Evolutionary conservation across 1,284 basidiomycete species (phyloP).

Genomic region (Microbotryum lychnidis-dioicae): DNA sequence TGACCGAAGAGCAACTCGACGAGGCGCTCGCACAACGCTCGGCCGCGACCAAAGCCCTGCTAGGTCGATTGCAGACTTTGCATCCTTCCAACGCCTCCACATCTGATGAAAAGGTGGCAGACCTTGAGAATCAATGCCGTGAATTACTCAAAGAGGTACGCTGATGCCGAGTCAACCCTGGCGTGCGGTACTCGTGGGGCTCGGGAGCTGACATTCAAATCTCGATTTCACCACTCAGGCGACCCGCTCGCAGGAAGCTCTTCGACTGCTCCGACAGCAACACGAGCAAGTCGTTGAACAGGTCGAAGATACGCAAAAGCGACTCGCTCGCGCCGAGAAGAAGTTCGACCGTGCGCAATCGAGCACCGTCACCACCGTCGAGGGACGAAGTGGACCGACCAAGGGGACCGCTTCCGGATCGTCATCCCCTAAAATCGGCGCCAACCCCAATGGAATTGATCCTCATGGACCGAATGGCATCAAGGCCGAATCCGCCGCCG

Average conservation of each 20-base stretch:
- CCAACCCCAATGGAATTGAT: too few relatives aligned
- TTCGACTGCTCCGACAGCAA: slow-evolving; percentile 23
- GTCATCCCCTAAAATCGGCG: too few relatives aligned
- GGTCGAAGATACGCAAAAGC: slow-evolving; percentile 30
- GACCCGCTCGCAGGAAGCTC: slow-evolving; percentile 21
- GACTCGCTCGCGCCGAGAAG: slow-evolving; percentile 32
- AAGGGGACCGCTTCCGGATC: too few relatives aligned
- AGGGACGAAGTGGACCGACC: slow-evolving; percentile 12
- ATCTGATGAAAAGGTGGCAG: slow-evolving; percentile 7
- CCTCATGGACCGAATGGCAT: too few relatives aligned
- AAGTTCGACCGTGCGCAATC: slow-evolving; percentile 32
- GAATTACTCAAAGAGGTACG: slow-evolving; percentile 13
- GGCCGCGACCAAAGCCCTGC: slow-evolving; percentile 16
- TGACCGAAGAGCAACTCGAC: slow-evolving; percentile 19
- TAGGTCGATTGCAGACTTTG: slow-evolving; percentile 15
- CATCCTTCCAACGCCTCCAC: slow-evolving; percentile 3
- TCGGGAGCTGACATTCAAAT: background rate
- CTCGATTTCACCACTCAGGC: slow-evolving; percentile 5
- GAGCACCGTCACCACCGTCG: slow-evolving; percentile 31
- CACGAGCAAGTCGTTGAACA: slow-evolving; percentile 28
- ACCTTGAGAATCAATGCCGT: slow-evolving; percentile 23
- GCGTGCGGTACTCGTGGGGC: too few relatives aligned
- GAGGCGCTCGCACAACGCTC: slow-evolving; percentile 18
- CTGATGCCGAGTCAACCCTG: background rate
- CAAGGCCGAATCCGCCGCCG: too few relatives aligned